Percentiles rank a stretch among this genome's conserved stretches.
Conservation (phyloP, 768 basidiomycete species). For the Phylloporus scabripes region DNA sequence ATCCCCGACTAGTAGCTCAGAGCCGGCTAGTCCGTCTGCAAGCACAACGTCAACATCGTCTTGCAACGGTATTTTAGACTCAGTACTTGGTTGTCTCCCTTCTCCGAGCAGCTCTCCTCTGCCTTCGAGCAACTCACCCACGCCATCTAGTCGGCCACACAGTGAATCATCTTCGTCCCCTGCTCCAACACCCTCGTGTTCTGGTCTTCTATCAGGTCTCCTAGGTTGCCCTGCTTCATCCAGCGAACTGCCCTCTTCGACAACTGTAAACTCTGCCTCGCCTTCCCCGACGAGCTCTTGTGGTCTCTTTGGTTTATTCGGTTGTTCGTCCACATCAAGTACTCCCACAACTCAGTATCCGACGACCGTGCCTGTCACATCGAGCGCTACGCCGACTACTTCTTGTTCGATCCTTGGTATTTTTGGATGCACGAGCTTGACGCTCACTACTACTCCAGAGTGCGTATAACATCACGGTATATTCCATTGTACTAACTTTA, state of each 20-base stretch:
- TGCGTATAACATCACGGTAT: conserved; percentile 4
- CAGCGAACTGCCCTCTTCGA: neutral
- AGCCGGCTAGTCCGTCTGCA: neutral
- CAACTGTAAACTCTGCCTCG: neutral
- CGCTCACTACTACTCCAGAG: conserved; percentile 9
- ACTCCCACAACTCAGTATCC: conserved; percentile 5
- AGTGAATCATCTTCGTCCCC: too few species aligned
- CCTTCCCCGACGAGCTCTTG: neutral
- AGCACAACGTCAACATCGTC: neutral
- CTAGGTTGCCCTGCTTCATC: too few species aligned
- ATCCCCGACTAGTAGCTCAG: neutral
- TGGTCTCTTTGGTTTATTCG: conserved; percentile 11
- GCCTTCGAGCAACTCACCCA: conserved; percentile 1
- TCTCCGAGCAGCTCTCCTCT: too few species aligned
- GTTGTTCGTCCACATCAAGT: conserved; percentile 11
- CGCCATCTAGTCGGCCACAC: neutral
- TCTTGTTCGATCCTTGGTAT: conserved; percentile 16
- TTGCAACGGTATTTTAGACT: conserved; percentile 12
- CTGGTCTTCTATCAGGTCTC: too few species aligned
- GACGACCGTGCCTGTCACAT: conserved; percentile 1
- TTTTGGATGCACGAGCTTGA: conserved; percentile 13
- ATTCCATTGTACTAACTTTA: neutral
- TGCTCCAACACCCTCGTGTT: too few species aligned
- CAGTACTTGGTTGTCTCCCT: conserved; percentile 9
- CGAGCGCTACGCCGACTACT: conserved; percentile 5